Evolutionary conservation across 768 basidiomycete genomes (phyloP).

Genomic region (Ramaria sp.): DNA sequence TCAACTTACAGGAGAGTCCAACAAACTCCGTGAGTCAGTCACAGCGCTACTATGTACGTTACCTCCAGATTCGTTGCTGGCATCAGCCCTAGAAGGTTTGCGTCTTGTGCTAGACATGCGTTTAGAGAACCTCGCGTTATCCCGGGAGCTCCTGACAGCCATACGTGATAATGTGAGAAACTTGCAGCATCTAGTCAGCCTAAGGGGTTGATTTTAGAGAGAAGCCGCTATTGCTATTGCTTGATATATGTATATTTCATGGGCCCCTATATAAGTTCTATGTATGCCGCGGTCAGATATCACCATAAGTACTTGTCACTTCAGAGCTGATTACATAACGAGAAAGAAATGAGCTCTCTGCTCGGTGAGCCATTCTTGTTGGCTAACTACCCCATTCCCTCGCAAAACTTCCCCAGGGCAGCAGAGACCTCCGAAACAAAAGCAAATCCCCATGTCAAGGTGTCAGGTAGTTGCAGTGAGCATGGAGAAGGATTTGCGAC

Average conservation of each 20-base stretch:
- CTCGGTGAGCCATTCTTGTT: conserved; percentile 32
- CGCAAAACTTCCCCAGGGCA: conserved; percentile 12
- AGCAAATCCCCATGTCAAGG: neutral
- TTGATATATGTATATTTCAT: too few species aligned
- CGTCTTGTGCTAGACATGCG: neutral
- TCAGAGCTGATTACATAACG: neutral
- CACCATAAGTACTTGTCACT: too few species aligned
- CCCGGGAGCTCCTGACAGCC: neutral
- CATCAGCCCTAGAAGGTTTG: neutral
- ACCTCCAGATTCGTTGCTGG: neutral
- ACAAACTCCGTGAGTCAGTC: neutral
- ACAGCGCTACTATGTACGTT: neutral
- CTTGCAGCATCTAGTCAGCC: neutral
- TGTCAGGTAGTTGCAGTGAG: neutral
- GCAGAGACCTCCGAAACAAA: conserved; percentile 11
- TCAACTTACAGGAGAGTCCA: neutral
- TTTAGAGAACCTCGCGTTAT: neutral
- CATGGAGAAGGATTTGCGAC: conserved; percentile 48
- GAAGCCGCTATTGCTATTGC: too few species aligned
- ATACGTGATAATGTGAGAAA: neutral
- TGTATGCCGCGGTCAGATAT: too few species aligned
- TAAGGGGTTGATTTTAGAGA: neutral
- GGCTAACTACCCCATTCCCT: conserved; percentile 24
- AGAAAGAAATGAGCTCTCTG: conserved; percentile 18
- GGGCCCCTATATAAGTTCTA: too few species aligned